Evolutionary conservation across 2,329 filamentous ascomycete genomes (phyloP).

Genomic region (Monosporascus sp.): DNA sequence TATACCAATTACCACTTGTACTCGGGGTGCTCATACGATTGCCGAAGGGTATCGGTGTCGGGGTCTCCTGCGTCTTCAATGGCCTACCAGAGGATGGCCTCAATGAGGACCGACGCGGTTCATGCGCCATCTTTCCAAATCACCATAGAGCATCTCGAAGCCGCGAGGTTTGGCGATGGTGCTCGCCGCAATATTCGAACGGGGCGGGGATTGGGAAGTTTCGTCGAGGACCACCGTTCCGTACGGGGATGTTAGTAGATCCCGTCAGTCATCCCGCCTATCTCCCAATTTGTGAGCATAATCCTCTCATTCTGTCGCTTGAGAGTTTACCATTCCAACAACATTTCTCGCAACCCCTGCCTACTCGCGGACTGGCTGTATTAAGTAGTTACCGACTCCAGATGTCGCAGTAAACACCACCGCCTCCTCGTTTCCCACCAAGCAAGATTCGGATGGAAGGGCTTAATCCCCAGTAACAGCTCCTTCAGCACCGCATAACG

Average conservation of each 20-base stretch:
- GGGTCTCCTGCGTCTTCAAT: constrained; percentile 8
- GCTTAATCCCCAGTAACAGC: constrained; percentile 14
- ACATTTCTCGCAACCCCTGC: too few species aligned
- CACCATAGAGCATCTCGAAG: constrained; percentile 11
- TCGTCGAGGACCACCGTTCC: constrained; percentile 16
- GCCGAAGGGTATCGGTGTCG: constrained; percentile 10
- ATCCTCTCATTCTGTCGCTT: too few species aligned
- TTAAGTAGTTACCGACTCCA: too few species aligned
- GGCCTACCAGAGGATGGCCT: constrained; percentile 4
- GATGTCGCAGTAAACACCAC: constrained; percentile 2
- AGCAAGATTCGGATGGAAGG: constrained; percentile 11
- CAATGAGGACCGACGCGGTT: constrained; percentile 2
- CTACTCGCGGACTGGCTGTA: too few species aligned
- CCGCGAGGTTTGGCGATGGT: constrained; percentile 2
- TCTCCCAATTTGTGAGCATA: too few species aligned
- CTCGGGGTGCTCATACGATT: constrained; percentile 12
- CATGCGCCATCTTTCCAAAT: constrained; percentile 10
- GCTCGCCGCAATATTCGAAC: constrained; percentile 14
- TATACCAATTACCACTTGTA: constrained; percentile 15
- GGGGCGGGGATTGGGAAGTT: constrained; percentile 17
- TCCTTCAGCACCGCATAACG: not conserved
- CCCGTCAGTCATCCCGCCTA: too few species aligned
- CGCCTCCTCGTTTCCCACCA: constrained; percentile 9
- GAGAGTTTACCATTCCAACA: too few species aligned
- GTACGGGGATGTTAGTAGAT: constrained; percentile 10